These are phyloP conservation scores for Coemansia umbellata DNA, from an alignment of 192 early-diverging fungal species.

Conservation along the genomic window DNA sequence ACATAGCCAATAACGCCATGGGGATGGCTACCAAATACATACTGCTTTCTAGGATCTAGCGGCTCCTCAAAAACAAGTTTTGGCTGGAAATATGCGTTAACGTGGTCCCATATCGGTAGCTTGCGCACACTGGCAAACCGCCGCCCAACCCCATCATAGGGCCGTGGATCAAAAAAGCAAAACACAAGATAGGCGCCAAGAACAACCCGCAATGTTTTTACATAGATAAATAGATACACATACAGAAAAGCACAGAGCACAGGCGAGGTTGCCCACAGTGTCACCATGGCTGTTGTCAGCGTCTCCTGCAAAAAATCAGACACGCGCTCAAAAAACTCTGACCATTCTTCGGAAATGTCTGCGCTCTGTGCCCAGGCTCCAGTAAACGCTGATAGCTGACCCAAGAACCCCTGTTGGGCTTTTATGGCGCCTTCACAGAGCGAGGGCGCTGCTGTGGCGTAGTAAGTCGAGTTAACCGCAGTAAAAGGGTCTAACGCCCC, in stretches of 20 bases:
- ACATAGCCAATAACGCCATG: constrained; percentile 86
- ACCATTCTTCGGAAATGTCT: constrained; percentile 22
- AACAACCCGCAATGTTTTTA: constrained; percentile 54
- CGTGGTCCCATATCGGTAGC: constrained; percentile 68
- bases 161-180: constrained; percentile 68
- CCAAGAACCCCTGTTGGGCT: background rate
- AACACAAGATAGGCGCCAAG: constrained; percentile 75
- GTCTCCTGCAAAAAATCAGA: constrained; percentile 23
- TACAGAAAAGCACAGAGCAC: constrained; percentile 53
- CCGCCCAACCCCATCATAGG: constrained; percentile 74
- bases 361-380: constrained; percentile 1
- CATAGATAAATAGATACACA: constrained; percentile 57
- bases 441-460: too few relatives aligned
- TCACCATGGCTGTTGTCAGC: constrained; percentile 40
- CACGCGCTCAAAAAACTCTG: constrained; percentile 8
- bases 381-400: constrained; percentile 1
- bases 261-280: constrained; percentile 36
- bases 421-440: background rate
- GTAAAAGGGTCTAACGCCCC: too few relatives aligned
- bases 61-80: constrained; percentile 76
- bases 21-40: constrained; percentile 90
- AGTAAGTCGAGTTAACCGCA: too few relatives aligned
- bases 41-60: constrained; percentile 77
- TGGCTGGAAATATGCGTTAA: constrained; percentile 78
- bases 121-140: constrained; percentile 50